phyloP scores from a whole-genome alignment of 768 basidiomycete genomes.

The Cystofilobasidium macerans region DNA sequence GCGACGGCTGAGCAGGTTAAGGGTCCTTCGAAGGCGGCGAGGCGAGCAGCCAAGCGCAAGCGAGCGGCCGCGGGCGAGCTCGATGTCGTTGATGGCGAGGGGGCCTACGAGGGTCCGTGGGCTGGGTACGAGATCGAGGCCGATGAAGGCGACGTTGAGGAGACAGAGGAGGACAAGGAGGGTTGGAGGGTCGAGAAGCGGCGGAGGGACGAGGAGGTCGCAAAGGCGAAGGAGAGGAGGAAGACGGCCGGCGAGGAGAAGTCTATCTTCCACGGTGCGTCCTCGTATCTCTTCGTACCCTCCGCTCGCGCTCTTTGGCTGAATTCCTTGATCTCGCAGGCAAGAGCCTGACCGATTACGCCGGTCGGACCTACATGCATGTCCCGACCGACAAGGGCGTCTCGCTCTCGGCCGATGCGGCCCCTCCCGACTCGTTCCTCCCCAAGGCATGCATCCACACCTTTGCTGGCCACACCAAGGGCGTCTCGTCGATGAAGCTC shows the following conservation, averaged over 20 bases:
- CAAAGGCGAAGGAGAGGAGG: conserved; percentile 51
- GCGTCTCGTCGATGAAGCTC: conserved; percentile 81
- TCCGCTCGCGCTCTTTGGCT: background rate
- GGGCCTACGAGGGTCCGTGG: conserved; percentile 90
- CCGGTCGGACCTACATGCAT: conserved; percentile 95
- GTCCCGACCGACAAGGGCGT: conserved; percentile 57
- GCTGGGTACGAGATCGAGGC: conserved; percentile 73
- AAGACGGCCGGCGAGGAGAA: conserved; percentile 81
- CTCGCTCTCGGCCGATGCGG: conserved; percentile 67
- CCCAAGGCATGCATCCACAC: conserved; percentile 94
- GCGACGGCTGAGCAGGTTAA: conserved; percentile 62
- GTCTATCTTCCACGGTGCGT: conserved; percentile 74
- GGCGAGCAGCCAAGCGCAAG: conserved; percentile 75
- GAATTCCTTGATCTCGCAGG: conserved; percentile 36
- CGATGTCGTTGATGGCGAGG: conserved; percentile 74
- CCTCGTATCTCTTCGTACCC: background rate
- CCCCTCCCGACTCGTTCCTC: conserved; percentile 68
- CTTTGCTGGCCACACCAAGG: conserved; percentile 96
- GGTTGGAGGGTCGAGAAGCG: conserved; percentile 48
- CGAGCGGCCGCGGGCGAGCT: conserved; percentile 55
- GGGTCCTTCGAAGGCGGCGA: conserved; percentile 50
- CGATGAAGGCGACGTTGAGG: conserved; percentile 44
- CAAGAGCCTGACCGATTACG: conserved; percentile 91
- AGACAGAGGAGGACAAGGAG: conserved; percentile 45
- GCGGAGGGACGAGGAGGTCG: conserved; percentile 49